Base-by-base conservation (phyloP, 2,329 filamentous ascomycete species). In the Purpureocillium takamizusanense region DNA sequence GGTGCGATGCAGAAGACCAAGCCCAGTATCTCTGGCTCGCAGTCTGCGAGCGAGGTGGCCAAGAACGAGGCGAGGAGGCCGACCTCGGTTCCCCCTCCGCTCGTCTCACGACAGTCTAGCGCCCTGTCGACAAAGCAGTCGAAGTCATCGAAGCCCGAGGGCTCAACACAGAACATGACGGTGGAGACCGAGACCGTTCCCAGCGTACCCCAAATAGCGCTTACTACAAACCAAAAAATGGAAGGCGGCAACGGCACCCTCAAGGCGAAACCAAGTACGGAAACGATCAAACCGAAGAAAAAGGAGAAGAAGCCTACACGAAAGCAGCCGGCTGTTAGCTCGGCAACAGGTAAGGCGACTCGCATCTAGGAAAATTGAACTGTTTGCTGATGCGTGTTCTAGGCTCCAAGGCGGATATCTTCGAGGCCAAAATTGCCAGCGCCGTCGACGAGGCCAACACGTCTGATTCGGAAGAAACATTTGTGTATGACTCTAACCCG, bases 401-500 rank as follows among this genome's bases (percentile, higher is more conserved):
- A 81, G 86, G 82, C 43, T 94, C 89, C 43, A 97, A 97, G 67
- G 90, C 92, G 56, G 92, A 98, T 62, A 88, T 97, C 37, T 98
- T 98, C 58, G 92, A 97, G 66, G 88, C 89, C 49, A 94, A 94
- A 56, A 88, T 98, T 49, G 90, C 90, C 36, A 95, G 82, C 58
- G 90, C 90, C 8, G 88, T 98, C 37, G 90, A 97, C 57, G 89
- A 97, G 60, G 88, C 87, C 33, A 86, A 95, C 59, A 94, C 90
- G 11, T 95, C 90, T 7, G 92, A 98, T 59, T 97, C 90, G 1
- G 92, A 95, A 53, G 92, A 97, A 62, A 97, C 92, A 0, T 98
- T 97, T 60, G 92, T 98, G 13, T 98, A 98, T 63, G 92, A 98
- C 61, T 97, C 92, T 18, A 98, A 98, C 54, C 92, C 90, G 9